Percentiles rank a stretch among this genome's conserved stretches.
Evolutionary conservation across 192 early-diverging fungal genomes (phyloP).

Genomic region (Coemansia erecta): DNA sequence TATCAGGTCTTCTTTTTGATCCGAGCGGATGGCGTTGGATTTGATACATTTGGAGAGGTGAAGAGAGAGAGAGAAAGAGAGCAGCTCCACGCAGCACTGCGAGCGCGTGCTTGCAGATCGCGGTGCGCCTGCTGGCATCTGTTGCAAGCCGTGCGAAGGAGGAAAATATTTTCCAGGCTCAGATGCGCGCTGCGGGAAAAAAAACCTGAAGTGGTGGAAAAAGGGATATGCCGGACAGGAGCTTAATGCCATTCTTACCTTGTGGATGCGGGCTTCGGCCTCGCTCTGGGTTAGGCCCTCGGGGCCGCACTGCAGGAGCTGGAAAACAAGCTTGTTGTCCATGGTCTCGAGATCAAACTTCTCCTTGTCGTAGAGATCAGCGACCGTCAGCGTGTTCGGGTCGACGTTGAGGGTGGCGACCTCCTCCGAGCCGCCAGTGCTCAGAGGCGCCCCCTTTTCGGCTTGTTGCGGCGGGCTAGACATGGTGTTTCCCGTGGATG

Average conservation of each 20-base stretch:
- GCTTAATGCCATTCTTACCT: conserved; percentile 49
- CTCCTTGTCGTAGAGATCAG: conserved; percentile 79
- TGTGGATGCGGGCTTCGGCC: conserved; percentile 60
- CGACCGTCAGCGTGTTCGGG: conserved; percentile 60
- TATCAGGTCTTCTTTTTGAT: neutral
- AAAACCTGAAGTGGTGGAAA: neutral
- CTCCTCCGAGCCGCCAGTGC: conserved; percentile 29
- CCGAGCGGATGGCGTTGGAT: too few relatives aligned
- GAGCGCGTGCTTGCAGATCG: too few relatives aligned
- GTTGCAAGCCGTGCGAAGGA: too few relatives aligned
- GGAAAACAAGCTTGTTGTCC: conserved; percentile 70
- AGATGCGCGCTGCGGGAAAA: neutral
- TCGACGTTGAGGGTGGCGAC: conserved; percentile 55
- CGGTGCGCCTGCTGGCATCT: too few relatives aligned
- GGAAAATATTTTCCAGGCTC: too few relatives aligned
- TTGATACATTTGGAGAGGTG: too few relatives aligned
- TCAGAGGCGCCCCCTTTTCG: conserved; percentile 35
- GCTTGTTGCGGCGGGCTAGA: conserved; percentile 15
- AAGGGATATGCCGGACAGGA: neutral
- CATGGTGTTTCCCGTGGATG: conserved; percentile 14
- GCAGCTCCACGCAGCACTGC: too few relatives aligned
- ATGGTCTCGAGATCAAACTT: conserved; percentile 77
- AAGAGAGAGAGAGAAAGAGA: too few relatives aligned
- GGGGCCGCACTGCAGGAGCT: conserved; percentile 63
- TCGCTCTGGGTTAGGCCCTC: conserved; percentile 64